Evolutionary conservation across 441 rosid species (phyloP).

Genomic region (Gossypium trilobum): DNA sequence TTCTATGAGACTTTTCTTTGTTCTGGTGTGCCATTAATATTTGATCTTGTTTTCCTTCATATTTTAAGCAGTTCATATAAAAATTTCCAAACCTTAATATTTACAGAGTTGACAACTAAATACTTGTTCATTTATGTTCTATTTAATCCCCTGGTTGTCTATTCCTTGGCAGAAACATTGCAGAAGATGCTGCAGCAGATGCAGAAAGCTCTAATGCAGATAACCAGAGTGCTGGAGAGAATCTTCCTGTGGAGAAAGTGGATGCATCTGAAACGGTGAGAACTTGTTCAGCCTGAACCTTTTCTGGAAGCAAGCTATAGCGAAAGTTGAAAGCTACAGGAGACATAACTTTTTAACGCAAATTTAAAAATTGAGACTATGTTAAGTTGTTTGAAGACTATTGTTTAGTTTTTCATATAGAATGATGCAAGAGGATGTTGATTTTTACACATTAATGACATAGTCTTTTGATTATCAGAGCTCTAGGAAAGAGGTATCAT

Average conservation of each 20-base stretch:
- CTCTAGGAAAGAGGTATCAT: conserved; percentile 37
- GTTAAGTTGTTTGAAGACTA: conserved; percentile 13
- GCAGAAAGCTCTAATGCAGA: conserved; percentile 49
- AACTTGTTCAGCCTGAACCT: conserved; percentile 13
- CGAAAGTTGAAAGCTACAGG: neutral
- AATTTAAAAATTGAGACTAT: neutral
- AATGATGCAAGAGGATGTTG: neutral
- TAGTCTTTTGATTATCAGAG: conserved; percentile 42
- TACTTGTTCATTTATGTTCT: neutral
- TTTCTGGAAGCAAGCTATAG: conserved; percentile 5
- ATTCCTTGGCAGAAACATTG: conserved; percentile 42
- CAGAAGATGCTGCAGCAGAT: conserved; percentile 45
- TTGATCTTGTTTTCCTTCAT: neutral
- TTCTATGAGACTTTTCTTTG: neutral
- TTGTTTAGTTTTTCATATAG: conserved; percentile 2
- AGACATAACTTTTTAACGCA: neutral
- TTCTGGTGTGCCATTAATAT: neutral
- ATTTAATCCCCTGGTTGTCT: neutral
- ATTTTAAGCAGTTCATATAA: neutral
- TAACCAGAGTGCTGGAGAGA: conserved; percentile 39
- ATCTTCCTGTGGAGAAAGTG: conserved; percentile 36
- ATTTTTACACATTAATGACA: neutral
- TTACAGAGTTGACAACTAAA: neutral
- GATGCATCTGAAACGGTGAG: conserved; percentile 49
- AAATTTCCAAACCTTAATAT: neutral